Base-by-base conservation (phyloP, 169 alveolate species). In the Plasmodium vivax region DNA sequence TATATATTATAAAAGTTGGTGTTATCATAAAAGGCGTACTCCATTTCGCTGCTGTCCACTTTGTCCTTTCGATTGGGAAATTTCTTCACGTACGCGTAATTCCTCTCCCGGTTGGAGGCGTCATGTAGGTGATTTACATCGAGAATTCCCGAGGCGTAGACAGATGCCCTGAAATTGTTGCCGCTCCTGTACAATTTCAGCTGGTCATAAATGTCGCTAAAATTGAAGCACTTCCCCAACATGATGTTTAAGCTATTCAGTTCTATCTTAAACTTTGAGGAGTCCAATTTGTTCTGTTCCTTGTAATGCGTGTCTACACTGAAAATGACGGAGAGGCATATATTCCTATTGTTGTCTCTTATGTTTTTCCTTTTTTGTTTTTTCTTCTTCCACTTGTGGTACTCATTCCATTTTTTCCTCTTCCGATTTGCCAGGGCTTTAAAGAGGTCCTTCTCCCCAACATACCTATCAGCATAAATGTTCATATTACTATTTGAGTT, bases 1-100 rank as follows among this genome's bases (percentile, higher is more conserved):
- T 87, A 77, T 62, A 87, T 87, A 51, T 87, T 58, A 79, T 87
- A 87, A 56, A 87, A 87, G 82, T 87, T 87, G 19, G 72, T 75
- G 62, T 87, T 87, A 30, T 87, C 93, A 58, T 87, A 87, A 87
- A 87, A 87, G 6, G 62, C 77, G 3, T 74, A 87, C 77, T 87
- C 93, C 23, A 87, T 51, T 34, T 87, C 81, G 58, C 16, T 68
- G 36, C 45, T 87, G 14, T 62, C 5, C n/a, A 56, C 0, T 2
- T 47, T 27, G 4, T 74, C 36, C 16, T 77, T 84, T 5, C 71
- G 34, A 45, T 75, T 75, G 45, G n/a, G 58, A 2, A 34, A 19
- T 32, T 36, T 75, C 32, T 56, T 79, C 30, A 34, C n/a, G 43
- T 73, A 73, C 14, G 16, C 38, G 19, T 79, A 51, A 87, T 56